phyloP scores from a whole-genome alignment of 306 rosid species.

The Ormosia emarginata region DNA sequence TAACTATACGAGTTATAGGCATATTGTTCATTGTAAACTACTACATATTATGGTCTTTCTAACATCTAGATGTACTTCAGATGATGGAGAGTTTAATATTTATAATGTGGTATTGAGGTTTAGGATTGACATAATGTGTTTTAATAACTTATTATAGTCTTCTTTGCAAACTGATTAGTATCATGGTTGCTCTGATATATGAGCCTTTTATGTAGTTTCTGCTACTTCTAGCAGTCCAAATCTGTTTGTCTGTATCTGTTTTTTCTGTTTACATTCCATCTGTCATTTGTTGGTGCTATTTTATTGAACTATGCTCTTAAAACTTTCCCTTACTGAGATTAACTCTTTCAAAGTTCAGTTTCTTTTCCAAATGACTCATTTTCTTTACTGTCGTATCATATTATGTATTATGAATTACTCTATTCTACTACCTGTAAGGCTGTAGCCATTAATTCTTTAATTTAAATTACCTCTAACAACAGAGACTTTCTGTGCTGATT shows the following conservation, averaged over 20 bases:
- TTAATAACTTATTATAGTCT: background rate
- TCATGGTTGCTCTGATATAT: background rate
- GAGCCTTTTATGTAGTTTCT: background rate
- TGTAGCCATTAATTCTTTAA: background rate
- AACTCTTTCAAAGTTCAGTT: background rate
- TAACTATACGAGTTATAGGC: background rate
- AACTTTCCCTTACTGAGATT: background rate
- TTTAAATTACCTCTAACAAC: background rate
- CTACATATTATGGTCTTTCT: background rate
- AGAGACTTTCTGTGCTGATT: background rate
- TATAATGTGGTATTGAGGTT: background rate
- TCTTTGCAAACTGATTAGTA: background rate
- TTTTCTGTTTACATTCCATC: background rate
- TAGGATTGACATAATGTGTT: background rate
- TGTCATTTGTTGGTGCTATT: background rate
- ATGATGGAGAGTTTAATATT: constrained; percentile 8
- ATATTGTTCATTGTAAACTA: background rate
- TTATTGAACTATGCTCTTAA: no score
- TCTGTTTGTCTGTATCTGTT: background rate
- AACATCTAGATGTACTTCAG: background rate
- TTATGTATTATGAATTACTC: background rate
- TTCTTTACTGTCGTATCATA: background rate
- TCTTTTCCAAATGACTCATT: background rate
- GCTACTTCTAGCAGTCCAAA: background rate
- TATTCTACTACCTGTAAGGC: background rate